Evolutionary conservation across 768 basidiomycete species (phyloP).

Genomic region (Russula ochroleuca): DNA sequence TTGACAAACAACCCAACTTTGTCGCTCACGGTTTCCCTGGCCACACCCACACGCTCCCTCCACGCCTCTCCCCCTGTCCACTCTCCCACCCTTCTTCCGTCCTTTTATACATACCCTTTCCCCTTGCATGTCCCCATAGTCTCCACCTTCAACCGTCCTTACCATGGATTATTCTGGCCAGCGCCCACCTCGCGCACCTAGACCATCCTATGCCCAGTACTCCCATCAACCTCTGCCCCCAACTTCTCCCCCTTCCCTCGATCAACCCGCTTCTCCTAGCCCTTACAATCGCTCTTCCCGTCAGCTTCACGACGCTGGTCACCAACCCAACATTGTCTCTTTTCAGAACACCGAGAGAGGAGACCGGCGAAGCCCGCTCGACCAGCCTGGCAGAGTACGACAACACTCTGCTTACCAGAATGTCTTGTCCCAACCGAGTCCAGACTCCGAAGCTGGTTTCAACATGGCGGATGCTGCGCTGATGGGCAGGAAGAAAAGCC

Average conservation of each 20-base stretch:
- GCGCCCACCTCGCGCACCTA: constrained; percentile 38
- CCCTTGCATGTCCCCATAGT: constrained; percentile 20
- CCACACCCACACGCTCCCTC: constrained; percentile 24
- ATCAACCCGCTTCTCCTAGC: constrained; percentile 25
- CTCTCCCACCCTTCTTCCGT: constrained; percentile 38
- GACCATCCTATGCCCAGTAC: constrained; percentile 31
- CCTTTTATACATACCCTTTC: neutral
- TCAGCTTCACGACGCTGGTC: constrained; percentile 16
- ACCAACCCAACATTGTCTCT: constrained; percentile 46
- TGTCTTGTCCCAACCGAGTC: constrained; percentile 40
- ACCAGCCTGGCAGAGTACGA: constrained; percentile 48
- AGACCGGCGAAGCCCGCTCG: constrained; percentile 56
- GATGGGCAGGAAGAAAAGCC: constrained; percentile 81
- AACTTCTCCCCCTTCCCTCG: constrained; percentile 31
- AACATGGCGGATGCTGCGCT: constrained; percentile 43
- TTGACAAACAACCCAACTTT: constrained; percentile 9
- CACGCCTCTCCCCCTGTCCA: constrained; percentile 33
- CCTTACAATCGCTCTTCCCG: constrained; percentile 28
- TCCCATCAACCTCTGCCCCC: constrained; percentile 28
- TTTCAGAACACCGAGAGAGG: constrained; percentile 69
- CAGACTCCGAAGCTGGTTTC: constrained; percentile 34
- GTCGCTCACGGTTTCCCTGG: constrained; percentile 9
- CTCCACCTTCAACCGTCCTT: neutral
- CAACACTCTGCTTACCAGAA: constrained; percentile 45
- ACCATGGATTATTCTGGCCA: constrained; percentile 37